Evolutionary conservation across 768 basidiomycete species (phyloP), one percentile per base, ranked within the genome.

Genomic region (Ramaria sp.): DNA sequence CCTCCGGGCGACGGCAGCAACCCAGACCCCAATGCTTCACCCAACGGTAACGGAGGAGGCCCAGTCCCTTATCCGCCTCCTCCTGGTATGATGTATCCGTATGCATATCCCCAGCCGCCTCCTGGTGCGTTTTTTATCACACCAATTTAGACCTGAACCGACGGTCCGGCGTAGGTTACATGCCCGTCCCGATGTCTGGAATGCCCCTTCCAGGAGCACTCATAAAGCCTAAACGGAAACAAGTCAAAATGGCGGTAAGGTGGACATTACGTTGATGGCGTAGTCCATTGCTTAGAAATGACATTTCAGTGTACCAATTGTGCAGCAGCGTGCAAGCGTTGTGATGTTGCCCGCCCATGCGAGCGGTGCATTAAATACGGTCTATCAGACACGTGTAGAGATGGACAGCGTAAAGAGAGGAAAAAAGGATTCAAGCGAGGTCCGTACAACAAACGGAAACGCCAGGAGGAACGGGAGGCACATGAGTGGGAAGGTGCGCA

Each of bases 361-460:
- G 77, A 78, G 54, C 76, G 83, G 30, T 85, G 83, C 61, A 64
- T 76, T 59, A 84, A 83, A 66, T 84, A 83, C 62, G 81, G 80
- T 3, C 72, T 83, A 34, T 73, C 75, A 12, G 72, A 77, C 27
- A 68, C 73, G n/a, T 85, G 83, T 61, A 61, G 75, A 2, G 82
- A 85, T 61, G 81, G 82, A 1, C 70, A 76, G 17, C 71, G 83
- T 59, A 85, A 85, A 65, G 83, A 84, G 66, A 74, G 83, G 57
- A 81, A 83, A 63, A 79, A 78, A 50, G 78, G 78, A 27, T 71
- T 80, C 59, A 80, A 80, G 63, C 76, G 78, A 19, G 78, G 78
- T 2, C 80, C 78, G 1, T 80, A 80, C 65, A 64, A 64, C 59
- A 81, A 80, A 60, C 75, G 78, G 58, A 79, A 79, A 69, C 69